A percentile compares a stretch with the other conserved stretches of the same genome.
Evolutionary conservation across 257 asterid species (phyloP).

Genomic region (Solanum raphanifolium): DNA sequence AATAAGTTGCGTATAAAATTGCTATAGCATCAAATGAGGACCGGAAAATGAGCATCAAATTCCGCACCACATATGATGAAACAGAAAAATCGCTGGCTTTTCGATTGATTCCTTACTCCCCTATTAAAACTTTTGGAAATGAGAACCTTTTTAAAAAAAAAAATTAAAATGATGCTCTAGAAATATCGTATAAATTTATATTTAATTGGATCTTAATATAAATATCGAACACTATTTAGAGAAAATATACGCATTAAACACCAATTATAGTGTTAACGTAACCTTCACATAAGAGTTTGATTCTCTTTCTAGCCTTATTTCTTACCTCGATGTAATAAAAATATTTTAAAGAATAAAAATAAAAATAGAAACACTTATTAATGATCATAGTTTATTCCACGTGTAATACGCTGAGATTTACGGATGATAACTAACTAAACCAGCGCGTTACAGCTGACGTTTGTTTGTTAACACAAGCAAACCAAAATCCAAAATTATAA

Average conservation of each 20-base stretch:
- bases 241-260: fast-evolving
- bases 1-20: neutral
- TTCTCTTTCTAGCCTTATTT: neutral
- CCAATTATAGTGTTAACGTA: fast-evolving
- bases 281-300: neutral
- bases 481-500: neutral
- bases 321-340: neutral
- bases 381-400: neutral
- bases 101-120: neutral
- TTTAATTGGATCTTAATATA: neutral
- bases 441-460: neutral
- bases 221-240: neutral
- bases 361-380: no score
- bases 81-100: neutral
- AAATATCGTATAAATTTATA: neutral
- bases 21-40: neutral
- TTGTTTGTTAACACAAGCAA: neutral
- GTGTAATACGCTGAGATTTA: neutral
- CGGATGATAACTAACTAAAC: neutral
- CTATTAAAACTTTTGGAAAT: no score
- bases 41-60: neutral
- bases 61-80: neutral
- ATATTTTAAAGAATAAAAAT: no score
- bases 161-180: neutral
- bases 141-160: fast-evolving